Conservation (phyloP, 1,284 basidiomycete genomes). For the Wolfiporia cocos region DNA sequence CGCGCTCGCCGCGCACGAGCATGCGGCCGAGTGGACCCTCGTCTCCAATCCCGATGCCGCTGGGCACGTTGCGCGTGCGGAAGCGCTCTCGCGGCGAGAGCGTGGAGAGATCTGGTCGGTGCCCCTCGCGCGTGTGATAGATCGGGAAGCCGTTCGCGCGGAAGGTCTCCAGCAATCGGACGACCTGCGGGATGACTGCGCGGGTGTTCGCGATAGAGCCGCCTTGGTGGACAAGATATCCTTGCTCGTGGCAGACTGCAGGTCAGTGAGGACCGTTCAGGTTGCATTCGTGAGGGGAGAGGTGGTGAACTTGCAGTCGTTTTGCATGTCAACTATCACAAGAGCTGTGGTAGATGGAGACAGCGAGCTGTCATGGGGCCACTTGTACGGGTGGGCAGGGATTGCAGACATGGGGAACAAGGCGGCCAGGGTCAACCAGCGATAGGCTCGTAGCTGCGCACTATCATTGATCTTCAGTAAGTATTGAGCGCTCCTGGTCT, state of each 20-base stretch:
- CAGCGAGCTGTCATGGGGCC: slow-evolving; percentile 4
- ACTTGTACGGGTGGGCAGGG: slow-evolving; percentile 2
- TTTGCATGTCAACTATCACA: slow-evolving; percentile 9
- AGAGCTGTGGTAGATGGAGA: slow-evolving; percentile 4
- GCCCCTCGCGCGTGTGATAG: slow-evolving; percentile 10
- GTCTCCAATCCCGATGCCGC: slow-evolving; percentile 7
- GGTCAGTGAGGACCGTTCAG: not conserved
- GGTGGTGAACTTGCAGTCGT: slow-evolving; percentile 6
- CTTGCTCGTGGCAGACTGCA: slow-evolving; percentile 6
- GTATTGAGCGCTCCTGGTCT: too few relatives aligned
- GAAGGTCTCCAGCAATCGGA: slow-evolving; percentile 4
- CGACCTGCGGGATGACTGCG: slow-evolving; percentile 5
- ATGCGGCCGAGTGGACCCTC: slow-evolving; percentile 4
- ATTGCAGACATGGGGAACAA: too few relatives aligned
- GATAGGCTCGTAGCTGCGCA: too few relatives aligned
- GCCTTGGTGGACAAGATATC: slow-evolving; percentile 6
- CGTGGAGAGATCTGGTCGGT: slow-evolving; percentile 9
- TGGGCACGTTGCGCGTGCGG: slow-evolving; percentile 5
- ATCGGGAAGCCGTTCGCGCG: slow-evolving; percentile 5
- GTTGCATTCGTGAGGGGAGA: not conserved
- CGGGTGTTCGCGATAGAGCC: slow-evolving; percentile 3
- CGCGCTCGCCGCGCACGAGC: slow-evolving; percentile 8
- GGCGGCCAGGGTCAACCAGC: too few relatives aligned
- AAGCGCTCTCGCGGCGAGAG: slow-evolving; percentile 6
- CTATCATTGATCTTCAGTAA: too few relatives aligned